A percentile compares a stretch with the other conserved stretches of the same genome.
These are phyloP conservation scores for Austropuccinia psidii DNA, from an alignment of 1,284 basidiomycete species.

Conservation along the genomic window DNA sequence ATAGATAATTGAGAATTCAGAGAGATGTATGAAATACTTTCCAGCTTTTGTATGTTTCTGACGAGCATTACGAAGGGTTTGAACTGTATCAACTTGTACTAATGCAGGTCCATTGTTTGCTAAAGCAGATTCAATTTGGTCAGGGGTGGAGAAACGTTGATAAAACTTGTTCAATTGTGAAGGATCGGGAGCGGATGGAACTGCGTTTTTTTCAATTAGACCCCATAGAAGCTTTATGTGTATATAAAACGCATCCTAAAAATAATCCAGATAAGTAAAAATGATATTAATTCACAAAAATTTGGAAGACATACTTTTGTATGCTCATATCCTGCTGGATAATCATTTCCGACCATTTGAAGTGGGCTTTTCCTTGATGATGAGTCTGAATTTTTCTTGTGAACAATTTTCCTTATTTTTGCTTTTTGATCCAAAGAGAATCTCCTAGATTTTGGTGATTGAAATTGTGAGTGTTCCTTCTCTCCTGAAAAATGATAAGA, in stretches of 20 bases:
- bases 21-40: not conserved
- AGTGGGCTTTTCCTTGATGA: not conserved
- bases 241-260: constrained; percentile 18
- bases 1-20: not conserved
- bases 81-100: not conserved
- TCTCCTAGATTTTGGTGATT: not conserved
- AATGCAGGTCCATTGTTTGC: too few species aligned
- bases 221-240: constrained; percentile 28
- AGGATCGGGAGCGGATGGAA: not conserved
- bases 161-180: not conserved
- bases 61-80: not conserved
- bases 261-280: not conserved
- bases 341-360: not conserved
- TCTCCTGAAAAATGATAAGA: not conserved
- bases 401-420: too few species aligned
- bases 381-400: not conserved
- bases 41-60: not conserved
- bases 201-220: not conserved
- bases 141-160: not conserved
- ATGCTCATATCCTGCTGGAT: not conserved
- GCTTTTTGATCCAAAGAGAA: too few species aligned
- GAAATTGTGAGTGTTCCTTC: not conserved
- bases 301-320: not conserved
- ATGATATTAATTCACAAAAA: not conserved
- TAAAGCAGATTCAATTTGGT: not conserved